Conservation (phyloP, 192 early-diverging fungal genomes). For the Coemansia sp. region DNA sequence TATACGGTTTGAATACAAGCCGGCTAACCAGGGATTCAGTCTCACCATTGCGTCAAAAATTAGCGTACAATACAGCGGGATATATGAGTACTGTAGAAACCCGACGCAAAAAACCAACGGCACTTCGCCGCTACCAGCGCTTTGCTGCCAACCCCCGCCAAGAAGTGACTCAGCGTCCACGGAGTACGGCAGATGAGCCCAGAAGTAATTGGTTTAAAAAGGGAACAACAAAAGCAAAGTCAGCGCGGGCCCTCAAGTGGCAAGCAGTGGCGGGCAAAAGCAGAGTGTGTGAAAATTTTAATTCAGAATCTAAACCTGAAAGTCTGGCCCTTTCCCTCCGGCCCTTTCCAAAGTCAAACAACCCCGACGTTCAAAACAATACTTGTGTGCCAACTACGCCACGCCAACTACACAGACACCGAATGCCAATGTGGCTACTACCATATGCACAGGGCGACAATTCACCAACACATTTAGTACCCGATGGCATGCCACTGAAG, state of each 20-base stretch:
- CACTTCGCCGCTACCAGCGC: neutral
- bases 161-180: neutral
- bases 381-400: neutral
- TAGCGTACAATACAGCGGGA: too few species aligned
- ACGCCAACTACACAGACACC: neutral
- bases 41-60: too few species aligned
- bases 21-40: too few species aligned
- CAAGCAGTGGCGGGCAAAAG: too few species aligned
- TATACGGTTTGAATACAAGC: too few species aligned
- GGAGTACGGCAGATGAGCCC: too few species aligned
- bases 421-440: slow-evolving; percentile 1
- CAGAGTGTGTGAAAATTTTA: too few species aligned
- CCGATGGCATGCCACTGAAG: neutral
- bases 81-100: neutral
- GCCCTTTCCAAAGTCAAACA: neutral
- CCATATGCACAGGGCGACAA: neutral
- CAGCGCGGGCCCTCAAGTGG: too few species aligned
- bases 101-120: neutral
- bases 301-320: too few species aligned
- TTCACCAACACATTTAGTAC: neutral
- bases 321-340: neutral
- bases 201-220: neutral
- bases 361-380: neutral
- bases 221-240: too few species aligned
- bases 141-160: neutral